Conservation (phyloP, 108 stramenopile species). For the Cylindrotheca fusiformis region DNA sequence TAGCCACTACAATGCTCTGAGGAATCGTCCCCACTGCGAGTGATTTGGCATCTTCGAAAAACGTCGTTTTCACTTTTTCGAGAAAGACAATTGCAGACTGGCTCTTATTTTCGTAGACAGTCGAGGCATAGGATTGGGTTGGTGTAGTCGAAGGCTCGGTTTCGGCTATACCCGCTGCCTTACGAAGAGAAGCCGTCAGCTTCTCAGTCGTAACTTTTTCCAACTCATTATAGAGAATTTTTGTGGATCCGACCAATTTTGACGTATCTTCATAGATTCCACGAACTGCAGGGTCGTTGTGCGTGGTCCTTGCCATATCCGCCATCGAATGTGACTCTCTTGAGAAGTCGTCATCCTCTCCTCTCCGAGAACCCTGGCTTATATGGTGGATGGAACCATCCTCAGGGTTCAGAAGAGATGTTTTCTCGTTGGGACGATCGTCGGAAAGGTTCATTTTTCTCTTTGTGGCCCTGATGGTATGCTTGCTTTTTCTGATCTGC, state of each 20-base stretch:
- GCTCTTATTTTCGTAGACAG: background rate
- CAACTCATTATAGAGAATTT: conserved; percentile 9
- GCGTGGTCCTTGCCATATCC: conserved; percentile 10
- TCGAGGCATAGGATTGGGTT: conserved; percentile 1
- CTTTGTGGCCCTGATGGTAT: too few species aligned
- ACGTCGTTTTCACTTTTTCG: conserved; percentile 27
- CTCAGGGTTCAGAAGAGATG: background rate
- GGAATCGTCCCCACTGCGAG: conserved; percentile 63
- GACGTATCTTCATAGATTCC: background rate
- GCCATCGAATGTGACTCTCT: background rate
- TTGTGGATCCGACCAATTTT: conserved; percentile 6
- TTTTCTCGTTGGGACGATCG: background rate
- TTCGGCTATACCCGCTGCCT: background rate
- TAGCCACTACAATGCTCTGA: conserved; percentile 48
- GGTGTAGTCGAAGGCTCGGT: background rate
- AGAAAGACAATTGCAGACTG: conserved; percentile 10
- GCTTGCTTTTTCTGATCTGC: too few species aligned
- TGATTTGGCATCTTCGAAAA: conserved; percentile 48
- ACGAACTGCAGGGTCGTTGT: conserved; percentile 9
- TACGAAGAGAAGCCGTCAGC: background rate
- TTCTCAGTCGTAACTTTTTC: background rate
- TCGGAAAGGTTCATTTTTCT: background rate
- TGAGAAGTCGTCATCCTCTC: background rate
- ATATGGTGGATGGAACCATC: background rate
- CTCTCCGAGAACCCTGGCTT: background rate